These are phyloP conservation scores for Domatiomyces catenatus DNA, from an alignment of 2,329 filamentous ascomycete species.

Conservation along the genomic window DNA sequence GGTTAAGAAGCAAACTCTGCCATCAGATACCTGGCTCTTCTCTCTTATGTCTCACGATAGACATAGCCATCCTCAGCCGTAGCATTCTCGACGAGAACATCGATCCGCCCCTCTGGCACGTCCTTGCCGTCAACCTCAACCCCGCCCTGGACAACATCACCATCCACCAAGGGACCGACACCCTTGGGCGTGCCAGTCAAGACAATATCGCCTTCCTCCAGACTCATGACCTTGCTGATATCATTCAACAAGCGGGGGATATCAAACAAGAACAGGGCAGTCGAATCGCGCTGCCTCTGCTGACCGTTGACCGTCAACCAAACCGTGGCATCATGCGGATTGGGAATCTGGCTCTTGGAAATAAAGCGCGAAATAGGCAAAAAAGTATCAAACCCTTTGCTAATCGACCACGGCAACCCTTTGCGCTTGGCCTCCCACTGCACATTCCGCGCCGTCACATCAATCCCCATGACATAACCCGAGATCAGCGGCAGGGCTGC, in stretches of 20 bases:
- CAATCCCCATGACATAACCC: constrained; percentile 77
- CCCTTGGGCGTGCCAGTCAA: constrained; percentile 96
- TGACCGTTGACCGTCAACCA: constrained; percentile 72
- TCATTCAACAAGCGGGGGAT: constrained; percentile 79
- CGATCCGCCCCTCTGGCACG: constrained; percentile 67
- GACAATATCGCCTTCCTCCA: constrained; percentile 82
- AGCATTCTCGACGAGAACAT: constrained; percentile 62
- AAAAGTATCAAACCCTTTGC: constrained; percentile 97
- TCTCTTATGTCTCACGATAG: constrained; percentile 53
- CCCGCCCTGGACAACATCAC: constrained; percentile 75
- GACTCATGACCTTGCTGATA: constrained; percentile 87
- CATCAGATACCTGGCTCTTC: constrained; percentile 1
- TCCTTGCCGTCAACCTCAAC: constrained; percentile 67
- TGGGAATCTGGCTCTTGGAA: constrained; percentile 59
- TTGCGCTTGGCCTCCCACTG: constrained; percentile 97
- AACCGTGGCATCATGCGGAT: constrained; percentile 79
- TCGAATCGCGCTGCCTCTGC: constrained; percentile 68
- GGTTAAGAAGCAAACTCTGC: neutral
- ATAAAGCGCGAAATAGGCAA: constrained; percentile 73
- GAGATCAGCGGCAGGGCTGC: constrained; percentile 62
- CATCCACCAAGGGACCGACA: constrained; percentile 69
- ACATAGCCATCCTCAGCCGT: constrained; percentile 55
- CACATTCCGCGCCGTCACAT: constrained; percentile 92
- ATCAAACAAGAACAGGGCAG: constrained; percentile 83
- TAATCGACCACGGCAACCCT: constrained; percentile 88